Base-by-base conservation (phyloP, 1,139 yeast genomes). In the Blastobotrys illinoisensis region DNA sequence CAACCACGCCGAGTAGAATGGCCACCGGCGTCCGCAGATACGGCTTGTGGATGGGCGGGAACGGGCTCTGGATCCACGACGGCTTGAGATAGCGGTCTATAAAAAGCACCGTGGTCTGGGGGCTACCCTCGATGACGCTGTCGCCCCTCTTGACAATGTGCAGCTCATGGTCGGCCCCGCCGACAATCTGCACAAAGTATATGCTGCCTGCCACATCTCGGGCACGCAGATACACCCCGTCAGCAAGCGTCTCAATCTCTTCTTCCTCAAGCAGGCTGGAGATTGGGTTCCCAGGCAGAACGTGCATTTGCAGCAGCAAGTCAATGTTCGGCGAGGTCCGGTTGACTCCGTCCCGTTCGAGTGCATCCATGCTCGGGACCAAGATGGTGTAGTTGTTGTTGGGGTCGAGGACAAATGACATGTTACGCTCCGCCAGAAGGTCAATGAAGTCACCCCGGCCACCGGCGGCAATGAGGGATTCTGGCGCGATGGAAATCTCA, bases 21-120 rank as follows among this genome's bases (percentile, higher is more conserved):
- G 72, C 73, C 47, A 67, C 67, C 23, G 63, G 66, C 53, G 76
- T 62, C 52, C 70, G 61, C 51, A 73, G 58, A 53, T 63, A 67
- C 16, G 70, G 71, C 13, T 69, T 55, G 16, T 59, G 46, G 23
- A 65, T 56, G n/a, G 70, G 69, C 9, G 58, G 58, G 11, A 52
- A 47, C 7, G 60, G 57, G 5, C 49, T 54, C 23, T 55, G 48
- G 14, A 88, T 68, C 97, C 97, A 89, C 1, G 69, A 67, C 5
- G 85, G 79, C 9, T 80, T 74, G 14, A 84, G 72, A 4, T 93
- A 91, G 53, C 83, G 75, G 62, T 90, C 96, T 32, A 89, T 74
- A 18, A 86, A 71, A 56, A 88, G 80, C 1, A 90, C 82, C 56
- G 96, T 88, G 2, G 71, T 54, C 9, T 24, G 7, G 6, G 47